These are phyloP conservation scores for Fraxinus angustifolia DNA, from an alignment of 305 asterid species.

Conservation along the genomic window DNA sequence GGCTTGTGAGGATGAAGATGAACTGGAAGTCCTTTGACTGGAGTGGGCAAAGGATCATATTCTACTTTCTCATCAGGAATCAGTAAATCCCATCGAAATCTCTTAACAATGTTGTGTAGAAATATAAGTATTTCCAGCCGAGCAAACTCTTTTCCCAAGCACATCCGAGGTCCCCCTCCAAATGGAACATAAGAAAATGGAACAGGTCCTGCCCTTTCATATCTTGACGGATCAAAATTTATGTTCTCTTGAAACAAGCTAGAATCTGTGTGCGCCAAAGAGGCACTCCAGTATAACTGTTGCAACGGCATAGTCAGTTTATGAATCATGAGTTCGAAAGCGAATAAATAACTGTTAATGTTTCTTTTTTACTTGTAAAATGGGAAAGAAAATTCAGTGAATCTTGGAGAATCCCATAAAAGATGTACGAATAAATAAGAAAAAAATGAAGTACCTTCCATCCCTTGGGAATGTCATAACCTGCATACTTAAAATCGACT, in stretches of 20 bases:
- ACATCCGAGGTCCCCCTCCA: slow-evolving; percentile 74
- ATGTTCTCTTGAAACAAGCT: slow-evolving; percentile 26
- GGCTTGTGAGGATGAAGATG: slow-evolving; percentile 27
- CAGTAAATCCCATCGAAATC: slow-evolving; percentile 37
- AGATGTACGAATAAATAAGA: not conserved
- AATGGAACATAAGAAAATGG: slow-evolving; percentile 51
- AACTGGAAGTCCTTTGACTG: slow-evolving; percentile 51
- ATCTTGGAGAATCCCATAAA: not conserved
- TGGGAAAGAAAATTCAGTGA: not conserved
- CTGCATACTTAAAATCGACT: slow-evolving; percentile 35
- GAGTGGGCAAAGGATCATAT: slow-evolving; percentile 51
- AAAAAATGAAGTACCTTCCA: slow-evolving; percentile 38
- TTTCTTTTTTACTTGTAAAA: not conserved
- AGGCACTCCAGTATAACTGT: slow-evolving; percentile 49
- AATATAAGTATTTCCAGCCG: slow-evolving; percentile 54
- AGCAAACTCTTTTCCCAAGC: slow-evolving; percentile 59
- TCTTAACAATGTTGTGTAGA: slow-evolving; percentile 37
- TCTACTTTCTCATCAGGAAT: slow-evolving; percentile 41
- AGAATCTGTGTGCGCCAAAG: slow-evolving; percentile 36
- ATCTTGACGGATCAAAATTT: slow-evolving; percentile 55
- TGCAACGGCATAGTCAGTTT: not conserved
- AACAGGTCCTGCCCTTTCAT: slow-evolving; percentile 40
- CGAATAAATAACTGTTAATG: not conserved
- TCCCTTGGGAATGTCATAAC: slow-evolving; percentile 55
- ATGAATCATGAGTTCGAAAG: not conserved